phyloP scores from a whole-genome alignment of 257 asterid genomes.

The Rhazya stricta region DNA sequence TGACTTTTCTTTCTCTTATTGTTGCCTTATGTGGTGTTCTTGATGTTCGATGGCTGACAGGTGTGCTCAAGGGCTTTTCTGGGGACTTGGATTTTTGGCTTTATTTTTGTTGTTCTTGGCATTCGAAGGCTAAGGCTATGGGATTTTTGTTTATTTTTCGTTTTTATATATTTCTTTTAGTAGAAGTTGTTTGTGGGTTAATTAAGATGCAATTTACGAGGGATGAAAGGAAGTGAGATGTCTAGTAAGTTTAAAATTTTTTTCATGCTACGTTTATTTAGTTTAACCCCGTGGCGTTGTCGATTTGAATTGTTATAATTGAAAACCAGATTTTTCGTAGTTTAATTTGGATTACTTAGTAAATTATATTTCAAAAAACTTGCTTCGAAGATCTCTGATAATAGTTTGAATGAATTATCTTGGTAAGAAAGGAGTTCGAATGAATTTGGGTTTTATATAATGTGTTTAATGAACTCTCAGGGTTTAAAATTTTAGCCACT shows the following conservation, averaged over 20 bases:
- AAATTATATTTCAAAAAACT: neutral
- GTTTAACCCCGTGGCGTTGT: neutral
- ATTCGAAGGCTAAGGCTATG: neutral
- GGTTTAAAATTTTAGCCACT: neutral
- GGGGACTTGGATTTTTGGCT: neutral
- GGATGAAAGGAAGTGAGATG: neutral
- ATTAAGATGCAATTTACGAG: slow-evolving; percentile 5
- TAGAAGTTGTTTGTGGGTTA: neutral
- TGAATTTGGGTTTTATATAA: neutral
- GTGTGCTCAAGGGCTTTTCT: neutral
- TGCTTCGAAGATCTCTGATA: neutral
- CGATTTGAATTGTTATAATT: neutral
- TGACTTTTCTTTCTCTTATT: neutral
- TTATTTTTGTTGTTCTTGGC: neutral
- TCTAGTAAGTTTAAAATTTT: neutral
- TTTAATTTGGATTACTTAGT: neutral
- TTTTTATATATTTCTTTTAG: neutral
- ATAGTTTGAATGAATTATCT: neutral
- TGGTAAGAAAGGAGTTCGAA: neutral
- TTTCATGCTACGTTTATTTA: neutral
- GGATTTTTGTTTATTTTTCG: neutral
- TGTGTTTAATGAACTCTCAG: neutral
- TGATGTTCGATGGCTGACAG: neutral
- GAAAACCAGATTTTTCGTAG: no score
- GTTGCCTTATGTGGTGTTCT: neutral